A percentile compares a stretch with the other conserved stretches of the same genome.
These are phyloP conservation scores for Coelastrella sp. DNA, from an alignment of 139 green algal genomes.

Conservation along the genomic window DNA sequence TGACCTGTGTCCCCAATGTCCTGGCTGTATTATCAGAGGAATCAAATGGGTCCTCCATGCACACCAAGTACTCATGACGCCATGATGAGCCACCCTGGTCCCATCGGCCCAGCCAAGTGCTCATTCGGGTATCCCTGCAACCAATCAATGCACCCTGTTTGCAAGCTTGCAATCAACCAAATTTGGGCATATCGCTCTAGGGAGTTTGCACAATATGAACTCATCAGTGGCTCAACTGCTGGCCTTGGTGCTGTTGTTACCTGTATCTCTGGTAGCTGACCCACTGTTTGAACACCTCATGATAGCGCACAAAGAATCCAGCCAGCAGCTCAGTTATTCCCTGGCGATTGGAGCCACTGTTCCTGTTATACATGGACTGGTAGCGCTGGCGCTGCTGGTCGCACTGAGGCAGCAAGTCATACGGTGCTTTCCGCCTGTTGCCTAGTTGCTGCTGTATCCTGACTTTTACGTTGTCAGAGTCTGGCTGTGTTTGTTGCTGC, in stretches of 20 bases:
- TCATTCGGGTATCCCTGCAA: slow-evolving; percentile 23
- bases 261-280: neutral
- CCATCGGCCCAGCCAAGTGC: slow-evolving; percentile 47
- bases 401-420: slow-evolving; percentile 4
- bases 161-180: too few relatives aligned
- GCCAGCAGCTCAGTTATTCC: neutral
- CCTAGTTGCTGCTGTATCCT: neutral
- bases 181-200: too few relatives aligned
- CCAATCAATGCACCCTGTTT: neutral
- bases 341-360: neutral
- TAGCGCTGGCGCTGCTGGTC: slow-evolving; percentile 1
- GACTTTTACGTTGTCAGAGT: neutral
- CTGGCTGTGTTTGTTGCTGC: slow-evolving; percentile 35
- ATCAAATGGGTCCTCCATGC: slow-evolving; percentile 54
- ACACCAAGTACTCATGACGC: slow-evolving; percentile 47
- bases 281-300: neutral
- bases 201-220: too few relatives aligned
- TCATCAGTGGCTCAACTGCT: too few relatives aligned
- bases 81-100: slow-evolving; percentile 22
- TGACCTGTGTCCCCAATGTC: slow-evolving; percentile 48
- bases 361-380: slow-evolving; percentile 19
- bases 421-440: neutral
- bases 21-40: slow-evolving; percentile 48
- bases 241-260: too few relatives aligned
- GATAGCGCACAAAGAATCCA: slow-evolving; percentile 33